phyloP scores from a whole-genome alignment of 805 yeast genomes.

The Debaryomyces hansenii region DNA sequence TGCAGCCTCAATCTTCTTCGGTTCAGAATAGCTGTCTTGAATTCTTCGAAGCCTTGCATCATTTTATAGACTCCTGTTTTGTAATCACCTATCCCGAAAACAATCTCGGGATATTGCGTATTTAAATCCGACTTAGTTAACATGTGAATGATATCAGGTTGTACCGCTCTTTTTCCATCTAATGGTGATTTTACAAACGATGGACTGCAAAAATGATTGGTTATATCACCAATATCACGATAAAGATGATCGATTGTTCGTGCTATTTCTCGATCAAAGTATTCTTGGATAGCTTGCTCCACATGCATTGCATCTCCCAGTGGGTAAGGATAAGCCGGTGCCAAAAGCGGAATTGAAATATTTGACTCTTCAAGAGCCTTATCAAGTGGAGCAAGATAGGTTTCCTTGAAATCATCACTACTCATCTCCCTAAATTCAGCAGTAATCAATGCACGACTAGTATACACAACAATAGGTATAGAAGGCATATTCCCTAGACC shows the following conservation, averaged over 20 bases:
- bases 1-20: conserved; percentile 3
- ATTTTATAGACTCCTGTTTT: background rate
- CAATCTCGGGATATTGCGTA: too few species aligned
- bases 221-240: too few species aligned
- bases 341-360: background rate
- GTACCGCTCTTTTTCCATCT: too few species aligned
- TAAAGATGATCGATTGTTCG: too few species aligned
- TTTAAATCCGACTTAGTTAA: too few species aligned
- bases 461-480: too few species aligned
- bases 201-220: too few species aligned
- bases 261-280: background rate
- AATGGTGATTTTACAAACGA: too few species aligned
- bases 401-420: background rate
- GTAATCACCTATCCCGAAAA: conserved; percentile 1
- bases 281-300: background rate
- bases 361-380: background rate
- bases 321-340: background rate
- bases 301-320: background rate
- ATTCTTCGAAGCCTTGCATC: conserved; percentile 2
- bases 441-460: background rate
- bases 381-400: background rate
- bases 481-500: too few species aligned
- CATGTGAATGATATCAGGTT: too few species aligned
- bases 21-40: background rate
- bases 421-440: conserved; percentile 7